Conservation (phyloP, 1,284 basidiomycete genomes). For the Sporisorium graminicola region DNA sequence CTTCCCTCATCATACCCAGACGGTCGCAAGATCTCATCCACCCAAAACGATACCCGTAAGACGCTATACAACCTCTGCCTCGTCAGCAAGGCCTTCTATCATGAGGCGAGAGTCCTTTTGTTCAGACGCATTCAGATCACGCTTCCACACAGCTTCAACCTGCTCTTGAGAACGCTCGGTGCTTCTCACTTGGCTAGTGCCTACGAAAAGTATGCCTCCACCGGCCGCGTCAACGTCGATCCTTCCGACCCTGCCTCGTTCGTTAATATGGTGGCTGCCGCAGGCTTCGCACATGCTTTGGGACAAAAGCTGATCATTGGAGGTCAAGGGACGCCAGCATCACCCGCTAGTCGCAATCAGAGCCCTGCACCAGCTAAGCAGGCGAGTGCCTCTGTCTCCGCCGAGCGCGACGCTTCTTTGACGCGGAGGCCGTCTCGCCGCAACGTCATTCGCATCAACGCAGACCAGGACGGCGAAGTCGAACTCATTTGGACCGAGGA, state of each 20-base stretch:
- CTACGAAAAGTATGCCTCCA: constrained; percentile 56
- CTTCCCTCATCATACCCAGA: constrained; percentile 64
- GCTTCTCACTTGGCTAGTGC: constrained; percentile 59
- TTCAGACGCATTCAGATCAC: constrained; percentile 67
- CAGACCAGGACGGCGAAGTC: constrained; percentile 49
- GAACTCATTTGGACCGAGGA: constrained; percentile 62
- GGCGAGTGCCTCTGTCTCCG: background rate
- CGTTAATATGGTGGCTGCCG: constrained; percentile 63
- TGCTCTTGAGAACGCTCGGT: constrained; percentile 60
- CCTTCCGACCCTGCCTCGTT: constrained; percentile 57
- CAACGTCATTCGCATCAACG: constrained; percentile 43
- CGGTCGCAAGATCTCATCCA: constrained; percentile 59
- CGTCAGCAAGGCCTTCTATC: constrained; percentile 63
- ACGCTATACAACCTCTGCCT: constrained; percentile 65
- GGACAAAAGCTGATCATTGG: constrained; percentile 56
- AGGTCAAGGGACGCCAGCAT: constrained; percentile 24
- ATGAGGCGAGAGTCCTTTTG: constrained; percentile 63
- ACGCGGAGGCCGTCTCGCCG: constrained; percentile 19
- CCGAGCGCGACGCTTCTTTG: constrained; percentile 22
- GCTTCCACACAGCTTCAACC: constrained; percentile 64
- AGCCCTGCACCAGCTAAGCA: constrained; percentile 36
- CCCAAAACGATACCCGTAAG: constrained; percentile 56
- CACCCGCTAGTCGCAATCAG: constrained; percentile 36
- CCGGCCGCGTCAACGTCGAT: constrained; percentile 53
- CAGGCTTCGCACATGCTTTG: constrained; percentile 61